Conservation (phyloP, 495 filamentous ascomycete species). For the Haplographium delicatum region DNA sequence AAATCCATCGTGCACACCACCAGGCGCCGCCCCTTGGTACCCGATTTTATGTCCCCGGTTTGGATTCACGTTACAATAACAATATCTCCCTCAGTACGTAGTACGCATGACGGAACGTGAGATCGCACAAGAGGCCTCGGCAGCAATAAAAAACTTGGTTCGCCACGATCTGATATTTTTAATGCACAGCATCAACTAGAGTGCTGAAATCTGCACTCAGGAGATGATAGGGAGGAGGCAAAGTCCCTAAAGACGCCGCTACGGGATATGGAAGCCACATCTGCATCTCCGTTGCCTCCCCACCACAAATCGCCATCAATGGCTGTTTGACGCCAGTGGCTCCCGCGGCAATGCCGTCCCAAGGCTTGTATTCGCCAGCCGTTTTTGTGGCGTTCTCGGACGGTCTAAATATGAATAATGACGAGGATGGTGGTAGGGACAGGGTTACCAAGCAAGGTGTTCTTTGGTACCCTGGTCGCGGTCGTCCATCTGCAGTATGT, state of each 20-base stretch:
- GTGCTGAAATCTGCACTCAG: too few relatives aligned
- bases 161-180: too few relatives aligned
- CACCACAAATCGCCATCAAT: conserved; percentile 5
- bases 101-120: too few relatives aligned
- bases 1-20: too few relatives aligned
- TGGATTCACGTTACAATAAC: too few relatives aligned
- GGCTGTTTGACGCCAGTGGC: conserved; percentile 19
- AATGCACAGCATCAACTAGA: too few relatives aligned
- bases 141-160: too few relatives aligned
- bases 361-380: conserved; percentile 19
- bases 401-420: not conserved
- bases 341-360: conserved; percentile 24
- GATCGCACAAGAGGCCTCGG: too few relatives aligned
- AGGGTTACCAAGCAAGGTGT: not conserved
- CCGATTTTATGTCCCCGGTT: too few relatives aligned
- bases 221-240: not conserved
- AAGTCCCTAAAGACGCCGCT: not conserved
- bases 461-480: too few relatives aligned
- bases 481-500: not conserved
- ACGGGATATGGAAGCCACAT: conserved; percentile 19
- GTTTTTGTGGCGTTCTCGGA: conserved; percentile 19
- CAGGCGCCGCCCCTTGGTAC: too few relatives aligned
- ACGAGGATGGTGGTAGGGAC: not conserved
- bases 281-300: conserved; percentile 15
- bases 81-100: too few relatives aligned